Conservation (phyloP, 495 filamentous ascomycete genomes). For the Jackrogersella minutella region DNA sequence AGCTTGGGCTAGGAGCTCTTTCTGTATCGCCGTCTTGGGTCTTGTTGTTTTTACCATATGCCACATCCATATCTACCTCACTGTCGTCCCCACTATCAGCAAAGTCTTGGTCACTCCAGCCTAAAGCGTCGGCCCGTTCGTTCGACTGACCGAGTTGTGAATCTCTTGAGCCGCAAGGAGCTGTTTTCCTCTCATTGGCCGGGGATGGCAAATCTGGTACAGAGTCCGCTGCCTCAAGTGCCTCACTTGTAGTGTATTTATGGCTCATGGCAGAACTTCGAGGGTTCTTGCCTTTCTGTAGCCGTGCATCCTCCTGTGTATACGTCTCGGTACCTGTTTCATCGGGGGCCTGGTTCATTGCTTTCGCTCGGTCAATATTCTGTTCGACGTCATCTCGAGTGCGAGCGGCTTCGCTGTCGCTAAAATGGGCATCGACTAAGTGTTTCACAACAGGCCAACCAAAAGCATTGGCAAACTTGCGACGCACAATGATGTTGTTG, state of each 20-base stretch:
- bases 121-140: conserved; percentile 51
- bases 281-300: not conserved
- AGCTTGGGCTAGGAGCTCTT: conserved; percentile 44
- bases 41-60: conserved; percentile 30
- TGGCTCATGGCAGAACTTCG: conserved; percentile 13
- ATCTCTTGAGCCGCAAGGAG: conserved; percentile 39
- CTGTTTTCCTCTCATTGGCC: conserved; percentile 28
- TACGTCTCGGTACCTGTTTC: conserved; percentile 52
- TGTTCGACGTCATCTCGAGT: conserved; percentile 64
- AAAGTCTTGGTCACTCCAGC: conserved; percentile 64
- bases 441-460: conserved; percentile 97
- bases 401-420: conserved; percentile 65
- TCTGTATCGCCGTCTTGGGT: conserved; percentile 8
- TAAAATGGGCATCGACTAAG: conserved; percentile 91
- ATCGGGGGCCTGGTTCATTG: conserved; percentile 44
- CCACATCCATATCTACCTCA: conserved; percentile 47
- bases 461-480: conserved; percentile 96
- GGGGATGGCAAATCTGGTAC: conserved; percentile 47
- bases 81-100: conserved; percentile 60
- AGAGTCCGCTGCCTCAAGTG: conserved; percentile 49
- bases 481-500: conserved; percentile 96
- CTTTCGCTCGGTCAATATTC: conserved; percentile 53
- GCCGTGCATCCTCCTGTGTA: conserved; percentile 23
- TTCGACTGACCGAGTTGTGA: conserved; percentile 40
- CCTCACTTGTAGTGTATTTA: conserved; percentile 49